These are phyloP conservation scores for Kwoniella botswanensis DNA, from an alignment of 768 basidiomycete genomes.

Conservation along the genomic window DNA sequence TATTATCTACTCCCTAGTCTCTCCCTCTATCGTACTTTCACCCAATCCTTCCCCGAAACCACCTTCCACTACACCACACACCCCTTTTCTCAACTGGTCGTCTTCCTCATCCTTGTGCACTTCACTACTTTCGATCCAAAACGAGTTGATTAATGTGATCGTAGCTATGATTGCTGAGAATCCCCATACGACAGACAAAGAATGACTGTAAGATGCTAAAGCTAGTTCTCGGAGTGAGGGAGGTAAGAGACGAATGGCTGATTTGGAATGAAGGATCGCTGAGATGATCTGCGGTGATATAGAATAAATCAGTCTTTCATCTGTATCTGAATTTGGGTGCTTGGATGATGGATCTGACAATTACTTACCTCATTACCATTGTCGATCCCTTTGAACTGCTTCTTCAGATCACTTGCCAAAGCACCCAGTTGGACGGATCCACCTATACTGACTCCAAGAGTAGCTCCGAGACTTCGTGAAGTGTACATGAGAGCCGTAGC, in stretches of 20 bases:
- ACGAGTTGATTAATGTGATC: conserved; percentile 33
- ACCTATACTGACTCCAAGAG: conserved; percentile 52
- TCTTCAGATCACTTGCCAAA: conserved; percentile 34
- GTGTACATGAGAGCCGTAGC: conserved; percentile 56
- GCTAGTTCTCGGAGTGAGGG: conserved; percentile 31
- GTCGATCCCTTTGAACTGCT: conserved; percentile 17
- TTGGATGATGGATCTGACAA: neutral
- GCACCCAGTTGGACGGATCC: conserved; percentile 53
- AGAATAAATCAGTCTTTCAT: too few relatives aligned
- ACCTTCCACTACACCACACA: conserved; percentile 13
- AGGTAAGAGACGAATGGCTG: conserved; percentile 45
- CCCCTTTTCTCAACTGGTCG: neutral
- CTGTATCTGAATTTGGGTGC: too few relatives aligned
- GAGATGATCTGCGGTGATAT: neutral
- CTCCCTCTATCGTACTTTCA: conserved; percentile 15
- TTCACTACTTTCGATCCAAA: conserved; percentile 34
- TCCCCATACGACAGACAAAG: conserved; percentile 40
- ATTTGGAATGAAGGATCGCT: conserved; percentile 32
- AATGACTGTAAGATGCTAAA: conserved; percentile 45
- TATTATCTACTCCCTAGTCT: conserved; percentile 2
- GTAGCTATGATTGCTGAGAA: conserved; percentile 27
- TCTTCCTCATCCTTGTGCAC: conserved; percentile 19
- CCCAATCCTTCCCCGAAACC: conserved; percentile 20
- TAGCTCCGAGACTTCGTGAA: conserved; percentile 52
- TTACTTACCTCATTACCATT: conserved; percentile 38